Percentiles rank a stretch among this genome's conserved stretches.
Evolutionary conservation across 768 basidiomycete genomes (phyloP).

Genomic region (Gautieria morchelliformis): DNA sequence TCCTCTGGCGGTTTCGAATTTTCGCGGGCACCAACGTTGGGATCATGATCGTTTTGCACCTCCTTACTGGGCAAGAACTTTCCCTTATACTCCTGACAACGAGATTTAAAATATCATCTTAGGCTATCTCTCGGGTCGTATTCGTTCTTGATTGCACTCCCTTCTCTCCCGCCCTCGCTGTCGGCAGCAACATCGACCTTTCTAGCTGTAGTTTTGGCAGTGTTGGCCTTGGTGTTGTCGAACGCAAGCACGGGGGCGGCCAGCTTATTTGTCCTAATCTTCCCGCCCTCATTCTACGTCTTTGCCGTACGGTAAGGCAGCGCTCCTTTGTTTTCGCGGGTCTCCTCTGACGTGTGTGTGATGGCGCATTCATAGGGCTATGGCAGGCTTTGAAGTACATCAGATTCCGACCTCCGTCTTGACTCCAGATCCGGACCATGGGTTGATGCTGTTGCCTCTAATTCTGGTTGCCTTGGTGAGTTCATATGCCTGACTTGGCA

Average conservation of each 20-base stretch:
- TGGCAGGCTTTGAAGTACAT: conserved; percentile 60
- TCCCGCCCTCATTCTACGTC: conserved; percentile 69
- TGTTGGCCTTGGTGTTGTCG: conserved; percentile 50
- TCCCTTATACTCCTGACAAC: neutral
- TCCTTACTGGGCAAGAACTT: conserved; percentile 35
- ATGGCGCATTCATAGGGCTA: conserved; percentile 22
- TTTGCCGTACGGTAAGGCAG: conserved; percentile 42
- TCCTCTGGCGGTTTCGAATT: conserved; percentile 60
- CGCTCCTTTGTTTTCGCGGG: neutral
- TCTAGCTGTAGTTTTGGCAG: conserved; percentile 53
- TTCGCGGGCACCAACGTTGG: conserved; percentile 51
- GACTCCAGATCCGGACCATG: conserved; percentile 50
- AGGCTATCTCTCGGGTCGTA: conserved; percentile 61
- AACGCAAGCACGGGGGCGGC: conserved; percentile 34
- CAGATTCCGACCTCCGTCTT: conserved; percentile 43
- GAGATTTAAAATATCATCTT: neutral
- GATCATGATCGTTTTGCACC: conserved; percentile 52
- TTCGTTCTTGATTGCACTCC: conserved; percentile 61
- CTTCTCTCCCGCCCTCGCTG: conserved; percentile 63
- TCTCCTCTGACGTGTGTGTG: no score
- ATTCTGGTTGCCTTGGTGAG: conserved; percentile 58
- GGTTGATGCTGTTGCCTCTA: conserved; percentile 44
- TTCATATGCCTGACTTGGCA: neutral
- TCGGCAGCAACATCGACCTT: conserved; percentile 61
- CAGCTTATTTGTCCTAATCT: conserved; percentile 57